Evolutionary conservation across 2,329 filamentous ascomycete species (phyloP).

Genomic region (Mycosphaerella arachidis): DNA sequence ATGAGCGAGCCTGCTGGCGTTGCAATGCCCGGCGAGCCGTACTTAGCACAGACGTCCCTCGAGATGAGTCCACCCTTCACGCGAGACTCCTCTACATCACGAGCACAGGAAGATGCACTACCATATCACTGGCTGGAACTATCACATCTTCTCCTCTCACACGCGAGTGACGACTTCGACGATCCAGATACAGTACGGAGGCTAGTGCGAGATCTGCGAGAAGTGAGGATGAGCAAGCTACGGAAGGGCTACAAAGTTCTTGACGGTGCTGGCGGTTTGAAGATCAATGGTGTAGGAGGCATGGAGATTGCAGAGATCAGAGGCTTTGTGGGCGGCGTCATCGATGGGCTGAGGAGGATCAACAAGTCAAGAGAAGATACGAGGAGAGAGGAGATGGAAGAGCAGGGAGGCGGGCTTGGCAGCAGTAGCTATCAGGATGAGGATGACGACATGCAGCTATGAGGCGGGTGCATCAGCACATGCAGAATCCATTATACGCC

Average conservation of each 20-base stretch:
- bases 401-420: slow-evolving; percentile 52
- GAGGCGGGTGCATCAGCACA: neutral
- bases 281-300: slow-evolving; percentile 76
- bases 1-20: slow-evolving; percentile 49
- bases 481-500: neutral
- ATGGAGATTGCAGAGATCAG: slow-evolving; percentile 89
- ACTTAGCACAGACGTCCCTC: slow-evolving; percentile 24
- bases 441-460: slow-evolving; percentile 57
- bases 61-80: slow-evolving; percentile 65
- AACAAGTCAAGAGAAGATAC: slow-evolving; percentile 75
- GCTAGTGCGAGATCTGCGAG: slow-evolving; percentile 73
- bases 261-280: slow-evolving; percentile 67
- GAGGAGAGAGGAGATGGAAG: slow-evolving; percentile 70
- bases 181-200: slow-evolving; percentile 69
- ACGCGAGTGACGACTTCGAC: slow-evolving; percentile 76
- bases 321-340: slow-evolving; percentile 76
- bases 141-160: slow-evolving; percentile 78
- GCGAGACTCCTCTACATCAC: slow-evolving; percentile 62
- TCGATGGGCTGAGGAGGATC: slow-evolving; percentile 82
- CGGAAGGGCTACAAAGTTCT: slow-evolving; percentile 67
- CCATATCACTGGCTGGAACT: slow-evolving; percentile 97
- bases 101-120: slow-evolving; percentile 63
- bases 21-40: slow-evolving; percentile 22
- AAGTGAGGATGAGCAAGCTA: slow-evolving; percentile 87
- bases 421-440: slow-evolving; percentile 49